These are phyloP conservation scores for Naganishia antarctica DNA, from an alignment of 768 basidiomycete genomes.

Conservation along the genomic window DNA sequence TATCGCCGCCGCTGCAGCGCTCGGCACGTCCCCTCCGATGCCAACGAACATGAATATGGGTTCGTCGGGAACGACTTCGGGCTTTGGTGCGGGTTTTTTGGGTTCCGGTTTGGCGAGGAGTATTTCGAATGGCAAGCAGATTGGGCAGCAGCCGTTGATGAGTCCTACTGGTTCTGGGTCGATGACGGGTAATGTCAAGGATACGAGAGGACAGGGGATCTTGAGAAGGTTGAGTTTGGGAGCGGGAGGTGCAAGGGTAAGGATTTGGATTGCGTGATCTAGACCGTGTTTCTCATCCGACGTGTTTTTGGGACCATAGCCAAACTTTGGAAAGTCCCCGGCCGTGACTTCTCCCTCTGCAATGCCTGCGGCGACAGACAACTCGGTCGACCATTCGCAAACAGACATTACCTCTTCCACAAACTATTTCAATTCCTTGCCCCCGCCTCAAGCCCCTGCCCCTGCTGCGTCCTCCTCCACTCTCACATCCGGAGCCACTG, in stretches of 20 bases:
- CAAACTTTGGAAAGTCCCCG: conserved; percentile 6
- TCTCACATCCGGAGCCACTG: neutral
- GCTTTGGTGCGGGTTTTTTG: conserved; percentile 8
- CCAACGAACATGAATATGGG: conserved; percentile 7
- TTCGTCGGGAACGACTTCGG: neutral
- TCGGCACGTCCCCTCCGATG: conserved; percentile 1
- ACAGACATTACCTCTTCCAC: conserved; percentile 6
- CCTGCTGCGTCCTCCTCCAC: neutral
- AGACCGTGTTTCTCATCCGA: too few relatives aligned
- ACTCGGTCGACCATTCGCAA: conserved; percentile 7
- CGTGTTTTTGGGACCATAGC: neutral
- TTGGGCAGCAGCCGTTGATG: conserved; percentile 11
- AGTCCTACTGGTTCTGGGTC: neutral
- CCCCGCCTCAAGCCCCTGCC: neutral
- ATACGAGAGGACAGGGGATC: conserved; percentile 4
- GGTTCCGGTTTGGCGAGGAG: conserved; percentile 8
- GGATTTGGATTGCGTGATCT: neutral
- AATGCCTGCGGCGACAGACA: conserved; percentile 7
- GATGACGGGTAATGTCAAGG: conserved; percentile 1
- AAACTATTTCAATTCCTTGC: neutral
- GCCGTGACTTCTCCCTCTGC: neutral
- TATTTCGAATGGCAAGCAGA: conserved; percentile 16
- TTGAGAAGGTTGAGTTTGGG: conserved; percentile 12
- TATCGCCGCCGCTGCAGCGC: conserved; percentile 17
- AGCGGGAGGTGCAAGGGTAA: neutral